Evolutionary conservation across 2,329 filamentous ascomycete species (phyloP), one percentile per base, ranked within the genome.

Genomic region (Phoma sp.): DNA sequence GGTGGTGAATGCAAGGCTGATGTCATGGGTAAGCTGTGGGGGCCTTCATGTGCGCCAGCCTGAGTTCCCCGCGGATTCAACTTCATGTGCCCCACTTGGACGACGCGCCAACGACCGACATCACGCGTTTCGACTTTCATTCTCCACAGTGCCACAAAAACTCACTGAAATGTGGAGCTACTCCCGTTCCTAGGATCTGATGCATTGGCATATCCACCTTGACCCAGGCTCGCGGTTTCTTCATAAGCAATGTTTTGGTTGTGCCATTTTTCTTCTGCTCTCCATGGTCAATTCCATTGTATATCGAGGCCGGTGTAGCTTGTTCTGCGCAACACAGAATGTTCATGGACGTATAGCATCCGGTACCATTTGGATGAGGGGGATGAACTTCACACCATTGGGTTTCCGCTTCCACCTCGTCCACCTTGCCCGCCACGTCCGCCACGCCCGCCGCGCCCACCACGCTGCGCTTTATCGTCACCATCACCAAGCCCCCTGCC

Each of bases 1-100:
- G 45, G 38, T 29, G 18, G 48, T 53, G 29, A 34, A 23, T 30
- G 15, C 15, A 33, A 33, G 33, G 32, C 46, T 54, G 51, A 54
- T 49, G 51, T 49, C 51, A 54, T 53, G 25, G 9, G 23, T 23
- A 11, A 21, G 29, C 36, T 21, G 20, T 23, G 47, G 28, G 32
- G 47, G 25, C 26, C 34, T 30, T 29, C 32, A 26, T 23, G 40
- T n/a, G n/a, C n/a, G n/a, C n/a, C 40, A 21, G 28, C 21, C 15
- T 33, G 6, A 25, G 29, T 42, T 21, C 30, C 39, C 33, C 47
- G 33, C 47, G 30, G 26, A 26, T 29, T 42, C 37, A 42, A 26
- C 39, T 30, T 23, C 5, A 38, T 14, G 26, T 3, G 36, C 20
- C 10, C 33, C 12, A n/a, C 26, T 29, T 42, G 12, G n/a, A 39